A percentile compares a stretch with the other conserved stretches of the same genome.
These are phyloP conservation scores for Goniomonas avonlea DNA, from an alignment of 78 protist species.

Conservation along the genomic window DNA sequence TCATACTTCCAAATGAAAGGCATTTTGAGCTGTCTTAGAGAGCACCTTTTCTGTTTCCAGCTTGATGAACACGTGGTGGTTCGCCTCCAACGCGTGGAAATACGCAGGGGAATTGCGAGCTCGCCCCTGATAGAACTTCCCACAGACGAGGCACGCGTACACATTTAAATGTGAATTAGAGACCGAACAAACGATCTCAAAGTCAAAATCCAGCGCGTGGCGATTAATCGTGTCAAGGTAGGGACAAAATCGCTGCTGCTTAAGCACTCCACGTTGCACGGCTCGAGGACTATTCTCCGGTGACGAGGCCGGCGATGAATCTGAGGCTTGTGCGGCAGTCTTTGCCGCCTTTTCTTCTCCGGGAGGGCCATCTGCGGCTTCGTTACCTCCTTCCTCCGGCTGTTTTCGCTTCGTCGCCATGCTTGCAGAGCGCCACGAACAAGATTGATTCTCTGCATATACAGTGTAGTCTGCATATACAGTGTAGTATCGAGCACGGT, in stretches of 20 bases:
- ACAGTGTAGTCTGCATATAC: too few species aligned
- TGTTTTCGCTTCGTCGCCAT: too few species aligned
- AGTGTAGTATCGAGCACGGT: too few species aligned
- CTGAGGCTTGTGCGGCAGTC: too few species aligned
- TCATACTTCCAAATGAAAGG: background rate
- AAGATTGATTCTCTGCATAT: too few species aligned
- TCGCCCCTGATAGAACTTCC: constrained; percentile 89
- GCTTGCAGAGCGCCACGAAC: too few species aligned
- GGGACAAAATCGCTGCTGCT: constrained; percentile 52
- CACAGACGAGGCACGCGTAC: constrained; percentile 96
- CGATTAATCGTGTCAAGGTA: constrained; percentile 71
- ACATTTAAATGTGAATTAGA: constrained; percentile 78
- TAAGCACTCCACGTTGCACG: background rate
- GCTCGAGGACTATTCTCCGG: too few species aligned
- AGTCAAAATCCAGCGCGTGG: constrained; percentile 85
- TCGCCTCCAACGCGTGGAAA: constrained; percentile 74
- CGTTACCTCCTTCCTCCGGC: too few species aligned
- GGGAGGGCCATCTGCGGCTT: too few species aligned
- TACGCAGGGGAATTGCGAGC: constrained; percentile 81
- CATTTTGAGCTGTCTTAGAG: background rate
- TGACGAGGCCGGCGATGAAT: too few species aligned
- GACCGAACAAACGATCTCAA: constrained; percentile 85
- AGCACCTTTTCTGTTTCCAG: constrained; percentile 41
- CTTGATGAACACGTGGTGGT: constrained; percentile 88
- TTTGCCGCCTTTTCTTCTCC: too few species aligned